Evolutionary conservation across 1,139 yeast genomes (phyloP), one percentile per base, ranked within the genome.

Genomic region (Blastobotrys serpentis): DNA sequence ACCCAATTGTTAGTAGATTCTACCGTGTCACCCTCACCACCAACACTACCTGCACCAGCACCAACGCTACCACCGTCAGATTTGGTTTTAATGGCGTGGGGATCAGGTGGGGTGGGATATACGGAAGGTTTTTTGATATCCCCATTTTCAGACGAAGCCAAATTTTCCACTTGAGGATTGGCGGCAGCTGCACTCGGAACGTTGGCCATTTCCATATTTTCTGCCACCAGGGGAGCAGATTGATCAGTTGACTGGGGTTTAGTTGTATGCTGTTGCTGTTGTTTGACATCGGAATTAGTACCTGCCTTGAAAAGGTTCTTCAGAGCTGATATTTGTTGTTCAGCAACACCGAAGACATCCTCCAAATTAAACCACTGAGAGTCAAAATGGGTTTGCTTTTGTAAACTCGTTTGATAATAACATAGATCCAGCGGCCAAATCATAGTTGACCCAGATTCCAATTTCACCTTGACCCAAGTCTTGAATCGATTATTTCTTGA

Each of bases 51-150:
- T n/a, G n/a, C 49, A 23, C 43, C 37, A 40, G 52, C 44, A 5
- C 51, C 50, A 36, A 47, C 47, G 26, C 47, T 54, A 11, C 49
- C 52, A 3, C 51, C 54, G 7, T 49, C 47, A 21, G 44, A 26
- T 23, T 51, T 48, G 34, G 58, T 51, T 26, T 49, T 43, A 34
- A 56, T 50, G 4, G 42, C 48, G 32, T 59, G 63, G 6, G 70
- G 69, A 44, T 67, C 71, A 1, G 71, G 71, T 4, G 71, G 71
- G 0, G 71, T 67, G 2, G 71, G 71, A 46, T 67, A 67, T 0
- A 67, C 61, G 7, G 45, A 26, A 0, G 42, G 34, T 23, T 38
- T 47, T n/a, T 13, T 25, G 6, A 25, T 40, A 8, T 26, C 33
- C 10, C 13, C 40, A 13, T n/a, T 36, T 5, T n/a, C n/a, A n/a